Base-by-base conservation (phyloP, 345 rosid species). In the Leavenworthia alabamica region DNA sequence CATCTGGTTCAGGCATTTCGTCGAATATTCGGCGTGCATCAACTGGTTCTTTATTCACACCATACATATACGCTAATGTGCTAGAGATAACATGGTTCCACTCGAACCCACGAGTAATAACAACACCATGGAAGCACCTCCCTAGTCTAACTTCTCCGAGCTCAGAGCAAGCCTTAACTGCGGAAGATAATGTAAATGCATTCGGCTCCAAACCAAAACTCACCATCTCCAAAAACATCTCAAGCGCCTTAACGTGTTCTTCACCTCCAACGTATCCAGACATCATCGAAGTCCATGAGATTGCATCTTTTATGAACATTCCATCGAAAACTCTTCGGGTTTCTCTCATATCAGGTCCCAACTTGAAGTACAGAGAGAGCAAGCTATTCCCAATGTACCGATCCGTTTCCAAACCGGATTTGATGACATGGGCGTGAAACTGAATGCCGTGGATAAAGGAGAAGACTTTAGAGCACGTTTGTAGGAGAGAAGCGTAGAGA, bases 221-320 rank as follows among this genome's bases (percentile, higher is more conserved):
- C 81, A 74, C 52, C 98, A 89, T 92, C 54, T 86, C 80, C 64
- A 57, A 50, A 28, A 85, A 89, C 83, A 89, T 19, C 36, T 73
- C 79, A 57, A 92, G 77, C 33, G 93, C 74, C 16, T 68, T 64
- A 52, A 28, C 74, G 6, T 81, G 82, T 64, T 82, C 79, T 29
- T 76, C 81, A 44, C 67, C 72, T 46, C 19, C 57, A 42, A 80
- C 71, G 67, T 83, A 92, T 27, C 91, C 86, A 10, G 93, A 81
- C 62, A 92, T 80, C 89, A 92, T 83, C 4, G 95, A 84, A 42
- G 84, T 85, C 95, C 97, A 92, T 1, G 98, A 84, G 45, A 89
- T 79, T 11, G 68, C 86, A 59, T 92, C 98, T 70, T 84, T 83
- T 1, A 64, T 56, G 64, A 73, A 68, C 64, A 80, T 64, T 6